Conservation (phyloP, 139 green algal genomes). For the Mesotaenium endlicherianum region DNA sequence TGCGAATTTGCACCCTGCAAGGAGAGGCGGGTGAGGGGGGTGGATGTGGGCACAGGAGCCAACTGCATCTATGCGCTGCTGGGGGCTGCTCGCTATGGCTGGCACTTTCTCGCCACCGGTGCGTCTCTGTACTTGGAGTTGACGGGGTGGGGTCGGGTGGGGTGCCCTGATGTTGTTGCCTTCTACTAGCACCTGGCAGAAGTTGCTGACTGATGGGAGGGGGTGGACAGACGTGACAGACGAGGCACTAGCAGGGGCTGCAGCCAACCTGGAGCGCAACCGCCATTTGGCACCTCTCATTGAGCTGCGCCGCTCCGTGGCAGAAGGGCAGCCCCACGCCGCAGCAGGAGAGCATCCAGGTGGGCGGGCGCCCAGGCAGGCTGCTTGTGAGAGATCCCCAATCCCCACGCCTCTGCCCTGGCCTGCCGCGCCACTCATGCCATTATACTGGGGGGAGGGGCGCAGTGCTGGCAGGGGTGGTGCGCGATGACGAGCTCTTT, state of each 20-base stretch:
- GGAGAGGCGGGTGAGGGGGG: not conserved
- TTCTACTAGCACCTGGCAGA: not conserved
- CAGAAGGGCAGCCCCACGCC: not conserved
- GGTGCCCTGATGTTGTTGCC: not conserved
- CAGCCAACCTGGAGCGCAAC: slow-evolving; percentile 66
- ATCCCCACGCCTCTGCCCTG: too few species aligned
- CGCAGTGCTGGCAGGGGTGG: slow-evolving; percentile 58
- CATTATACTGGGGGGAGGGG: not conserved
- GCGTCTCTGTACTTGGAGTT: not conserved
- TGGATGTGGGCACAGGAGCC: slow-evolving; percentile 91
- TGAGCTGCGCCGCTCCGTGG: slow-evolving; percentile 52
- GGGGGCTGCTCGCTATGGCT: slow-evolving; percentile 75
- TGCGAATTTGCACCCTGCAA: not conserved
- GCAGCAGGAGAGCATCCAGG: too few species aligned
- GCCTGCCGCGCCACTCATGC: too few species aligned
- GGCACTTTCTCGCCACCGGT: slow-evolving; percentile 75
- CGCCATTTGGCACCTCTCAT: slow-evolving; percentile 66
- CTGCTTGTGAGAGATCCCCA: too few species aligned
- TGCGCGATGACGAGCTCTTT: slow-evolving; percentile 29
- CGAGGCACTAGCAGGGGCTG: slow-evolving; percentile 58
- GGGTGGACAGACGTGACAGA: slow-evolving; percentile 68
- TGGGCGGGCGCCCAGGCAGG: too few species aligned
- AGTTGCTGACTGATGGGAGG: not conserved
- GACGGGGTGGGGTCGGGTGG: not conserved
- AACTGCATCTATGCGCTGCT: slow-evolving; percentile 94